phyloP scores from a whole-genome alignment of 495 filamentous ascomycete species.

The Podospora australis region DNA sequence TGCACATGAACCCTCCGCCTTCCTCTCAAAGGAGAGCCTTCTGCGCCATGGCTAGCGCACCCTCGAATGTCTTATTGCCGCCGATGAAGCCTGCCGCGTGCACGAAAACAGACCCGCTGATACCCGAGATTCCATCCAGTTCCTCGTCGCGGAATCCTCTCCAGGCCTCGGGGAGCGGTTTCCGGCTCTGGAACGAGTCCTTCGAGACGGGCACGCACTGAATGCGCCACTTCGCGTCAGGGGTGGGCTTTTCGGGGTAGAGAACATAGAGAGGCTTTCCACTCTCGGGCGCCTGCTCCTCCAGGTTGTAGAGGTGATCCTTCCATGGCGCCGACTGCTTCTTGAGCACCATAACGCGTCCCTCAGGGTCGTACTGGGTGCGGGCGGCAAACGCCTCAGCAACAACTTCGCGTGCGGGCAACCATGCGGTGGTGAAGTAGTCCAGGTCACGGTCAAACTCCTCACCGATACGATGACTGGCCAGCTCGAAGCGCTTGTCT shows the following conservation, averaged over 20 bases:
- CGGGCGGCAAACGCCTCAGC: constrained; percentile 61
- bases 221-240: constrained; percentile 80
- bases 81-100: constrained; percentile 96
- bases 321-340: constrained; percentile 81
- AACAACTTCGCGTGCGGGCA: constrained; percentile 79
- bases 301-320: constrained; percentile 87
- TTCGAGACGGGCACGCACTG: constrained; percentile 76
- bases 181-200: constrained; percentile 83
- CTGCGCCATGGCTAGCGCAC: constrained; percentile 79
- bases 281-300: constrained; percentile 49
- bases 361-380: constrained; percentile 58
- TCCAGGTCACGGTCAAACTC: constrained; percentile 73
- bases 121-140: constrained; percentile 64
- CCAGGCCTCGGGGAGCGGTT: constrained; percentile 85
- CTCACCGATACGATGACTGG: constrained; percentile 75
- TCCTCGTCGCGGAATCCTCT: constrained; percentile 81
- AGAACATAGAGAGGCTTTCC: constrained; percentile 79
- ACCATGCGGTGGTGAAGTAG: constrained; percentile 68
- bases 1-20: neutral
- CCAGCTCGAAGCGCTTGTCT: constrained; percentile 69
- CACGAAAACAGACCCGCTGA: constrained; percentile 79
- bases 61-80: constrained; percentile 84
- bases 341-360: constrained; percentile 73
- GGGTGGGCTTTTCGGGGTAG: constrained; percentile 70
- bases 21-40: constrained; percentile 45